Base-by-base conservation (phyloP, 805 yeast species). In the Candida lessepsii region DNA sequence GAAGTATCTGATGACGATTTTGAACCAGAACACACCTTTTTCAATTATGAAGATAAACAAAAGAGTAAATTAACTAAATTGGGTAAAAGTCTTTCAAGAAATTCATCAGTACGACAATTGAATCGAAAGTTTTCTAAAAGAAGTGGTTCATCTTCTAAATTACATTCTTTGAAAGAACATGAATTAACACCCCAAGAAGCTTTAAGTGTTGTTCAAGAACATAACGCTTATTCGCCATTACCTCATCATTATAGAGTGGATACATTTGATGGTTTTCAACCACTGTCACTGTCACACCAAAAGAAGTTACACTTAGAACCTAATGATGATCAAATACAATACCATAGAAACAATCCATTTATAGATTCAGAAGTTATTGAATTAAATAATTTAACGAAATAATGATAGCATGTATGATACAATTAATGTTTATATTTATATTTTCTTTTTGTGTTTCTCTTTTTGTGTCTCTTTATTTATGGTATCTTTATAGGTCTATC, bases 41-140 rank as follows among this genome's bases (percentile, higher is more conserved):
- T 48, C 29, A 46, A 50, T 34, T 44, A 48, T 24, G 42, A 49
- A n/a, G 52, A 53, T 15, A 41, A 49, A 24, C 58, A 56, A 42
- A 59, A 55, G 24, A 28, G 19, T 21, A 69, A 62, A 45, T 54
- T 69, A 27, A 47, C 65, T 25, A 57, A 52, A 33, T 51, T 69
- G 35, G 71, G 74, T 2, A 64, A 61, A 37, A 54, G 64, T 21
- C 51, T 69, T 35, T 56, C 71, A 1, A 52, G 57, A 33, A 63
- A 60, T 24, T 42, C 60, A 4, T 58, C 71, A 3, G 67, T 63
- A 3, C 53, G 70, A 26, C 58, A 49, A 29, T 39, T 54, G 18
- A 49, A 50, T 21, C 31, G 41, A 25, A 47, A 36, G 16, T 36
- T 34, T n/a, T 21, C 46, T n/a, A 43, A 30, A 33, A 40, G 38